These are phyloP conservation scores for Lactarius hengduanensis DNA, from an alignment of 768 basidiomycete species.

Conservation along the genomic window DNA sequence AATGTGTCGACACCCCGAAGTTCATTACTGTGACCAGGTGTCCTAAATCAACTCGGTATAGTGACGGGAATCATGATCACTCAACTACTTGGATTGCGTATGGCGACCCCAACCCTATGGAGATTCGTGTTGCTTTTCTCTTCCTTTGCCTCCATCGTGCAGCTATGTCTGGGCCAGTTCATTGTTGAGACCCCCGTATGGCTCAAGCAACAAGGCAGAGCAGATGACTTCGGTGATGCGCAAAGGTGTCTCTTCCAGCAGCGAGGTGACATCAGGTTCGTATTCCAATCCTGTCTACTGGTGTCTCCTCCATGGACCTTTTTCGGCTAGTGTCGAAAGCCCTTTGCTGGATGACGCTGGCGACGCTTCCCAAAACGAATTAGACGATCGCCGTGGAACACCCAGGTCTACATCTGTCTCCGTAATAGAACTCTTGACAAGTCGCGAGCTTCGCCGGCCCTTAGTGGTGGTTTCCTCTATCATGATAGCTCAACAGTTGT, in stretches of 20 bases:
- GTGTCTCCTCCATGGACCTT: constrained; percentile 33
- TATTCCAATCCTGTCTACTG: background rate
- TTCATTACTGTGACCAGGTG: constrained; percentile 44
- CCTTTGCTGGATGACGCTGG: constrained; percentile 31
- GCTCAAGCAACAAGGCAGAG: constrained; percentile 50
- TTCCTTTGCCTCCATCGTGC: constrained; percentile 49
- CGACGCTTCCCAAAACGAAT: constrained; percentile 31
- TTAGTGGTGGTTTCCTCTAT: constrained; percentile 64
- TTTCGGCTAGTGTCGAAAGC: constrained; percentile 14
- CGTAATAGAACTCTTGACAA: constrained; percentile 49
- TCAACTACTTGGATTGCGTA: constrained; percentile 68
- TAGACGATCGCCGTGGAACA: constrained; percentile 31
- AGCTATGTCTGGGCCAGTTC: constrained; percentile 52
- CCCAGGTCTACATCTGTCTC: constrained; percentile 38
- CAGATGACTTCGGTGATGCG: constrained; percentile 48
- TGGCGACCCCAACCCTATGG: constrained; percentile 72
- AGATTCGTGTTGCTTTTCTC: constrained; percentile 69
- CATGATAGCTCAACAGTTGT: constrained; percentile 79
- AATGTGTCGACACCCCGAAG: background rate
- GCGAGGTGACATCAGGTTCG: constrained; percentile 22
- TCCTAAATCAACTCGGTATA: constrained; percentile 78
- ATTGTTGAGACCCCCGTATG: constrained; percentile 75
- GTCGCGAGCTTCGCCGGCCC: constrained; percentile 56
- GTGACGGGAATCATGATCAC: constrained; percentile 87
- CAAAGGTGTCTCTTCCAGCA: constrained; percentile 45